Base-by-base conservation (phyloP, 352 stramenopile genomes). In the Phytophthora melonis region DNA sequence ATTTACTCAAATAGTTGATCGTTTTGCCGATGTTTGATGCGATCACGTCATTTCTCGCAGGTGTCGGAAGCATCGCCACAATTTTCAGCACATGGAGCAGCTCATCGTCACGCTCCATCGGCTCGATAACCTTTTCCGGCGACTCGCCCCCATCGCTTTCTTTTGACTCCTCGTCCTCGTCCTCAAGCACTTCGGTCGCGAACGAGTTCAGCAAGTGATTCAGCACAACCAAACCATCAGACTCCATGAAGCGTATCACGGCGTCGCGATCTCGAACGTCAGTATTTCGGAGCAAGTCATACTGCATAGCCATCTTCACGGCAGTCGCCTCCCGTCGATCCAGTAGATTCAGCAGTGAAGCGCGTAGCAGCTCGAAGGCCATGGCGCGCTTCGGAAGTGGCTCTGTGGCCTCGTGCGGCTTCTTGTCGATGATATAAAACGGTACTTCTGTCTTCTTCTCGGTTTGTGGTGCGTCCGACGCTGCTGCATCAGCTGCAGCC, bases 11-110 rank as follows among this genome's bases (percentile, higher is more conserved):
- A 27, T 77, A 77, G 4, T 81, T 82, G 32, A 95, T 87, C 2
- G 85, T 91, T 52, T 84, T 86, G 11, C 86, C 88, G 66, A 95
- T 90, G 16, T 71, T 79, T 3, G 85, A 84, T 27, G 87, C 71
- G 43, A 89, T 79, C 49, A 93, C 81, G 63, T 92, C 78, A 18
- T 79, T 59, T 59, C 82, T 65, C 9, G 71, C 76, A 7, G 88
- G 88, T 19, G 78, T 82, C 41, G 88, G 87, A n/a, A 95, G 63
- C 86, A 95, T 93, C 10, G 86, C 86, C 10, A 93, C 61, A 19
- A 95, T 70, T 70, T 93, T 82, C 3, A 83, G 41, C 19, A 85
- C 55, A 14, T 79, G 45, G 11, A 81, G 53, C 23, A 82, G 21
- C 58, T 82, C 67, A 39, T 72, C 61, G 30, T 82, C 75, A 36